Base-by-base conservation (phyloP, 176 grass and related monocot species). In the Carex littledalei region DNA sequence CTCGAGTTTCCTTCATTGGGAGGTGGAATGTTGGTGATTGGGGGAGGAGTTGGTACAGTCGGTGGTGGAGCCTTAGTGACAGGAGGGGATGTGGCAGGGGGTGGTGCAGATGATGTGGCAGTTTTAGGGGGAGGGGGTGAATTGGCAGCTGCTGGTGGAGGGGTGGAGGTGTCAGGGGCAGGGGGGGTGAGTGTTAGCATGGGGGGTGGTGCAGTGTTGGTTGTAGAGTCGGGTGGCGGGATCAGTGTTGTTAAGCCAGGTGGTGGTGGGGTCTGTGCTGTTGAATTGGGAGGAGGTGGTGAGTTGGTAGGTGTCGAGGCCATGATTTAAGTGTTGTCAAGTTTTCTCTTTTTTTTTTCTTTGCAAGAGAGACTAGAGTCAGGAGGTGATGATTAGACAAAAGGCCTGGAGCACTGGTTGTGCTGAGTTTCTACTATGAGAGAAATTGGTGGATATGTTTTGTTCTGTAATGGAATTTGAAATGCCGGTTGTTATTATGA, bases 401-500 rank as follows among this genome's bases (percentile, higher is more conserved):
- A 56, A 55, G 52, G 49, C 5, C 13, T 20, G 68, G 49, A 29
- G 14, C 12, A 78, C 49, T 8, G 50, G 24, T 56, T 9, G 13
- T 56, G 73, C 21, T 78, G 14, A 78, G 55, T 78, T 56, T 78
- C 24, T 56, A 56, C 74, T 78, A 56, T 22, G 49, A 78, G 49
- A 78, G 74, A 78, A 55, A 78, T 78, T 18, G 74, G 24, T 17
- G 8, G 7, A 15, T 17, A 31, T 16, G 5, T 55, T 76, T 39
- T 76, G 13, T 52, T 54, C 73, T 31, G 1, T 78, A 22, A 31
- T 78, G 50, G 24, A 56, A 78, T 7, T 78, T 78, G 14, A 31
- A 31, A 56, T 56, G 50, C 26, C 18, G 26, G 18, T 18, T 70
- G 4, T 32, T 3, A 37, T 39, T 43, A 69, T 39, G 35, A 71